Evolutionary conservation across 805 yeast genomes (phyloP), one percentile per base, ranked within the genome.

Genomic region (Nakazawaea pomicola): DNA sequence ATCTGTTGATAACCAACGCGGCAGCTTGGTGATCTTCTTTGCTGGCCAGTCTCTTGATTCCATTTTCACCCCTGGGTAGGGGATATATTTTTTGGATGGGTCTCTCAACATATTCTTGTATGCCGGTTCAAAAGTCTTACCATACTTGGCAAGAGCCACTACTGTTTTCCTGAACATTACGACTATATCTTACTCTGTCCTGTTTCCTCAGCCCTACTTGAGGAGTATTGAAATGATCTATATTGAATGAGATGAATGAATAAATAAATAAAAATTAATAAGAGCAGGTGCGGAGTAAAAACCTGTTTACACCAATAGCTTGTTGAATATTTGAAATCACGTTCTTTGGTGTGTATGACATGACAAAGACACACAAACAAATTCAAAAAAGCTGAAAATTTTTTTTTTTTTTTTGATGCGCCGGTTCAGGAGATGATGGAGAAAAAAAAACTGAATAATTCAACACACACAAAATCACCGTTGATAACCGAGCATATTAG

Each of bases 1-100:
- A 60, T 83, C 91, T 1, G 91, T 83, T 7, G 87, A 76, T 41
- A 83, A 68, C 91, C 91, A 83, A 56, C 89, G 70, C 47, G 91
- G 91, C 4, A 89, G 83, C 57, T 78, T 79, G 36, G 74, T 72
- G 52, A 83, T 78, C 34, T 70, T 60, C 35, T 77, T 78, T 50
- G 71, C 63, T 16, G 91, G 91, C 91, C 91, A 83, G 33, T 74
- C 70, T 60, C 91, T 70, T 56, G 80, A 72, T 20, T 77, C 74
- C 41, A 83, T 64, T 15, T 70, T 56, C 29, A 82, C 67, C 21
- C 76, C 74, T 43, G 71, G 67, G 50, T 75, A 77, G 17, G 82
- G 65, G 15, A 64, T 63, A 59, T 83, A 83, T 58, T 83, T 83
- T 23, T 50, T 50, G 20, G 83, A 76, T 2, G 91, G 90, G 48